Evolutionary conservation across 225 moss, liverwort and hornwort genomes (phyloP), one percentile per base, ranked within the genome.

Genomic region (Asterella californica): DNA sequence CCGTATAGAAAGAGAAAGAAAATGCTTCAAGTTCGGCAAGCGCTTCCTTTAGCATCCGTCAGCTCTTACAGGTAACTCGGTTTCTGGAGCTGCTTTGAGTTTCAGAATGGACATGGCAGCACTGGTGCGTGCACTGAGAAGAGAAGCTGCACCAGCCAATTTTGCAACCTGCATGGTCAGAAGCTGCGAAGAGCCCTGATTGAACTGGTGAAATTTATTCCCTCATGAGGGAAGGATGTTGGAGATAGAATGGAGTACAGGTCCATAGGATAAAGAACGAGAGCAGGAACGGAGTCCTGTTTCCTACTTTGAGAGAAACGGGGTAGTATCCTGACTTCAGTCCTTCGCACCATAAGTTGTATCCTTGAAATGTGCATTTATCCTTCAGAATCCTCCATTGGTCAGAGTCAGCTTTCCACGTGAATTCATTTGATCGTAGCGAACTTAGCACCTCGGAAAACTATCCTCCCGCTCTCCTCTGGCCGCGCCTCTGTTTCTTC

Each of bases 131-230:
- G 42, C 77, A 48, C 7, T 47, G 34, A 24, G 34, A 24, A 8
- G n/a, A 36, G 42, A 11, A 46, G 14, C 48, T 64, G 11, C 45
- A 63, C 77, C 62, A 47, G 45, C 77, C 62, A 77, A 63, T 77
- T 77, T 64, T 77, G 77, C 77, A 77, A 77, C 10, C 10, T 47
- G 62, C 46, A 77, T 63, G 63, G 29, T 42, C 46, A 64, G 77
- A 34, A 32, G 17, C 64, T 27, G 63, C 61, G 36, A 42, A 48
- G 24, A 60, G 60, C 59, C 76, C 36, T 45, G 74, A 17, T 53
- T 74, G 32, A 74, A 76, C 57, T 19, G 33, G 14, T 32, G 74
- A 33, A 17, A 33, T 30, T 24, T 17, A 74, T 53, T 17, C 52
- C 19, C 32, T 48, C 32, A 17, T 33, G 17, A 70, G 18, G 21